These are phyloP conservation scores for Herpetomonas tarakana DNA, from an alignment of 208 protist species.

Conservation along the genomic window DNA sequence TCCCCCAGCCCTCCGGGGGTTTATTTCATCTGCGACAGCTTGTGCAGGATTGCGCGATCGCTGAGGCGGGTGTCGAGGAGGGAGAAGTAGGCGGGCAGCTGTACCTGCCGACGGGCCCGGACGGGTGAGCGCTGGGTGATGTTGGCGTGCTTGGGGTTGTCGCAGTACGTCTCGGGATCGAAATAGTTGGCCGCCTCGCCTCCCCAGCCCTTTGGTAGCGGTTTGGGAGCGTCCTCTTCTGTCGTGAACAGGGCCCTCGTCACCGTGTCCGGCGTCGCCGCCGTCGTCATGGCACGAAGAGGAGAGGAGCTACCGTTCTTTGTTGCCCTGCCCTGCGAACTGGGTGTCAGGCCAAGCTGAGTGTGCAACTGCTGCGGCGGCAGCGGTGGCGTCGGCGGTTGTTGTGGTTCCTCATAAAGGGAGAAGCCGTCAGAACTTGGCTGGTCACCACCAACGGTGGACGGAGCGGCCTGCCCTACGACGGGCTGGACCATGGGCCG, in stretches of 20 bases:
- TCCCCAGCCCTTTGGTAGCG: slow-evolving; percentile 31
- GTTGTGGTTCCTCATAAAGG: background rate
- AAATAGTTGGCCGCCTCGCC: slow-evolving; percentile 32
- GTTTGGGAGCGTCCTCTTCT: background rate
- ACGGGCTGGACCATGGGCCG: too few species aligned
- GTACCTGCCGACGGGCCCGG: slow-evolving; percentile 11
- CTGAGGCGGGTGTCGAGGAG: background rate
- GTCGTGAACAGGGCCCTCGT: background rate
- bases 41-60: background rate
- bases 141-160: slow-evolving; percentile 35
- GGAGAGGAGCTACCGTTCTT: too few species aligned
- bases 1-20: too few species aligned
- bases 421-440: background rate
- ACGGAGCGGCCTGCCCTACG: too few species aligned
- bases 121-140: slow-evolving; percentile 4
- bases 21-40: background rate
- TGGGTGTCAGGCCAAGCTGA: background rate
- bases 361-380: background rate
- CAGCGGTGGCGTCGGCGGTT: background rate
- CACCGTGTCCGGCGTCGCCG: too few species aligned
- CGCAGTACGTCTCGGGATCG: slow-evolving; percentile 48
- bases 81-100: slow-evolving; percentile 1
- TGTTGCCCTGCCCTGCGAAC: too few species aligned
- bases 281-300: too few species aligned
- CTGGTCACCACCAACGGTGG: too few species aligned